Evolutionary conservation across 1,139 yeast species (phyloP).

Genomic region (Lodderomyces metapsilosis): DNA sequence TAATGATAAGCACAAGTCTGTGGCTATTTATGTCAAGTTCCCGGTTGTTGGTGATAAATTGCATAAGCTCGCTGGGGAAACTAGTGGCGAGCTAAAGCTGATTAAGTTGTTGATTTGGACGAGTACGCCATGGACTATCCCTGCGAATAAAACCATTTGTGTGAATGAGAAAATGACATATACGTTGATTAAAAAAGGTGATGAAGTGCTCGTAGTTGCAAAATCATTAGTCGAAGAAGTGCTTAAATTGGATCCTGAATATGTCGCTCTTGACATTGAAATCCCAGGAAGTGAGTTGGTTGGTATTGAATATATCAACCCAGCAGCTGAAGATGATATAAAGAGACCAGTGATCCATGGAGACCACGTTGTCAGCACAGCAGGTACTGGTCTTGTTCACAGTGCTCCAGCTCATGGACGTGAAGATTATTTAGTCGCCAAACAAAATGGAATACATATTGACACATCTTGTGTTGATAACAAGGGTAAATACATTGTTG

Average conservation of each 20-base stretch:
- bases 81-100: no score
- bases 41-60: constrained; percentile 35
- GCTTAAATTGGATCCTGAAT: constrained; percentile 31
- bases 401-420: constrained; percentile 98
- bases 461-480: constrained; percentile 73
- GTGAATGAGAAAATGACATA: constrained; percentile 61
- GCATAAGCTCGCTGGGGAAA: no score
- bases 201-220: constrained; percentile 52
- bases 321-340: constrained; percentile 40
- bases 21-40: constrained; percentile 70
- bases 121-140: constrained; percentile 97
- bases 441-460: constrained; percentile 53
- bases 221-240: constrained; percentile 37
- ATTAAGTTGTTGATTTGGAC: constrained; percentile 72
- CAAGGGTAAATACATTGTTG: constrained; percentile 59
- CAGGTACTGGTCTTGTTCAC: constrained; percentile 96
- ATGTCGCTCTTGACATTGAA: constrained; percentile 12
- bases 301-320: constrained; percentile 51
- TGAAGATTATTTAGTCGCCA: constrained; percentile 82
- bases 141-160: constrained; percentile 83
- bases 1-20: constrained; percentile 66
- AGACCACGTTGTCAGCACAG: constrained; percentile 71
- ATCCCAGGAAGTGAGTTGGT: constrained; percentile 48
- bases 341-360: constrained; percentile 70
- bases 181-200: constrained; percentile 41